These are phyloP conservation scores for Coprinopsis cinerea DNA, from an alignment of 768 basidiomycete genomes.

Conservation along the genomic window DNA sequence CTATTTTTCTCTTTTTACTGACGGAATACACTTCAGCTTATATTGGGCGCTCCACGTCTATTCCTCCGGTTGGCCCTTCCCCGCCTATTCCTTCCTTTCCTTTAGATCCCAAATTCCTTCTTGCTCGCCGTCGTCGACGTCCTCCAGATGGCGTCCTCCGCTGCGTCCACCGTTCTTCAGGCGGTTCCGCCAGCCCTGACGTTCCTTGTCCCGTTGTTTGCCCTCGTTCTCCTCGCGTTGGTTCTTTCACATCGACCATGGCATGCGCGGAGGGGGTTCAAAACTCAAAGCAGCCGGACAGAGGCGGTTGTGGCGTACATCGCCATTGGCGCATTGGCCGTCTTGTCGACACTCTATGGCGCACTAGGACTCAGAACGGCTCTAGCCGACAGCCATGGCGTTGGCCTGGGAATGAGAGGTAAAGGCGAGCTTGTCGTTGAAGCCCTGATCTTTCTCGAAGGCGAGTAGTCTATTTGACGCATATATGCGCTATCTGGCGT, in stretches of 20 bases:
- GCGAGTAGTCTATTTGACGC: constrained; percentile 3
- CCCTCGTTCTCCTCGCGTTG: constrained; percentile 6
- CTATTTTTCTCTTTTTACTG: background rate
- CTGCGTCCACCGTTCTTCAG: constrained; percentile 4
- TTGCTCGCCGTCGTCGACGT: constrained; percentile 7
- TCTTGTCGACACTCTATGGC: constrained; percentile 1
- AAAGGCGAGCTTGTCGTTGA: constrained; percentile 8
- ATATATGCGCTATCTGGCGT: constrained; percentile 2
- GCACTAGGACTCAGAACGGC: constrained; percentile 5
- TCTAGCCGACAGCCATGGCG: background rate
- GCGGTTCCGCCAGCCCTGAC: constrained; percentile 8
- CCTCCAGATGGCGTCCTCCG: constrained; percentile 6
- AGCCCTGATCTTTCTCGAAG: constrained; percentile 9
- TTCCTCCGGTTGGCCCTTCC: background rate
- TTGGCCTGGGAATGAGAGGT: constrained; percentile 8
- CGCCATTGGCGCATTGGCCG: constrained; percentile 9
- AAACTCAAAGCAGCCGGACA: background rate
- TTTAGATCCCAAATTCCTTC: background rate
- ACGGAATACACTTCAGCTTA: background rate
- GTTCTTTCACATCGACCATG: constrained; percentile 6
- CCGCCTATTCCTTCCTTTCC: background rate
- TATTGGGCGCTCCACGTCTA: background rate
- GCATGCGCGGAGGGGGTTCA: background rate
- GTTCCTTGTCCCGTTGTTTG: constrained; percentile 10
- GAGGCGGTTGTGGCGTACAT: constrained; percentile 3